These are phyloP conservation scores for Neurospora cerealis DNA, from an alignment of 495 filamentous ascomycete species.

Conservation along the genomic window DNA sequence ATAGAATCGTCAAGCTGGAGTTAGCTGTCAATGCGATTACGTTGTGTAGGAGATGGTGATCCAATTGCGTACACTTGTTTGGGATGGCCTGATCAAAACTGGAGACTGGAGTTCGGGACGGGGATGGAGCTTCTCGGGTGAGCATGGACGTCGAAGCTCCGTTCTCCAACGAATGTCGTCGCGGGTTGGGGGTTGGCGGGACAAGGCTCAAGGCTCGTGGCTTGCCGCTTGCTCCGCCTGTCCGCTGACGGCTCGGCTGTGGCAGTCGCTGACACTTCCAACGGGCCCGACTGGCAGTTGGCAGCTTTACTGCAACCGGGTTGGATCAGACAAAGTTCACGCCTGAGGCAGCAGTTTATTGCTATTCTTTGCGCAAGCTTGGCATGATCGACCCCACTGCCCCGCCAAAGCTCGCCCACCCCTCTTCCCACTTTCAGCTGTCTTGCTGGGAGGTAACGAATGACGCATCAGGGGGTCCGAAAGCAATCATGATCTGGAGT, in stretches of 20 bases:
- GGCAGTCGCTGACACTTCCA: neutral
- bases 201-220: neutral
- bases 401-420: neutral
- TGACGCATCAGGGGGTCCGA: neutral
- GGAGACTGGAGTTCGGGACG: neutral
- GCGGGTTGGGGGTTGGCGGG: neutral
- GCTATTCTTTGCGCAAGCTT: neutral
- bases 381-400: neutral
- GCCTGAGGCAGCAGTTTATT: neutral
- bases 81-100: slow-evolving; percentile 7
- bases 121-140: neutral
- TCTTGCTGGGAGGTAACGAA: neutral
- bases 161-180: neutral
- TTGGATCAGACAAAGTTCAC: neutral
- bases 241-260: neutral
- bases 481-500: neutral
- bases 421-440: neutral
- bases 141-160: neutral
- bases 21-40: neutral
- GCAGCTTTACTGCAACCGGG: neutral
- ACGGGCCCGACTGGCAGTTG: neutral
- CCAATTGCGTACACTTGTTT: slow-evolving; percentile 6
- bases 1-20: neutral
- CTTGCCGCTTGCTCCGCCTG: neutral
- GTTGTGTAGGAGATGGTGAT: neutral